Conservation (phyloP, 192 early-diverging fungal species). For the Coemansia sp. region DNA sequence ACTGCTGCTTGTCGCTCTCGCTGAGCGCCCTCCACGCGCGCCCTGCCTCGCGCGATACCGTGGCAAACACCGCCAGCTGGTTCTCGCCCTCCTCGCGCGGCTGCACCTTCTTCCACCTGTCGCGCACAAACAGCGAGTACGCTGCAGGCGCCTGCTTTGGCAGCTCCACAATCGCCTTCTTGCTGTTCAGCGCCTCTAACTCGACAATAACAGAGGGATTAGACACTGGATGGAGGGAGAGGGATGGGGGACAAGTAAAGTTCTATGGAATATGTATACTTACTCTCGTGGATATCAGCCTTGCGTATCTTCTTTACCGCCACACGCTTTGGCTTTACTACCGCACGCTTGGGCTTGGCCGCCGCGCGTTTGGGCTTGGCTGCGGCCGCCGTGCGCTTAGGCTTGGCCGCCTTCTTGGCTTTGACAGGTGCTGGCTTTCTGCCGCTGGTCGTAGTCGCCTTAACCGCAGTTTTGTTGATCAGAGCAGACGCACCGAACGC, state of each 20-base stretch:
- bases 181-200: neutral
- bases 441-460: neutral
- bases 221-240: too few relatives aligned
- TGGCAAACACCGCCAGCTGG: constrained; percentile 1
- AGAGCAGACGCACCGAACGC: neutral
- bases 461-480: constrained; percentile 10
- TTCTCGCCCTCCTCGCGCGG: neutral
- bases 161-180: constrained; percentile 3
- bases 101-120: neutral
- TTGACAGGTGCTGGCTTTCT: neutral
- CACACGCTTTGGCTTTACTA: constrained; percentile 1
- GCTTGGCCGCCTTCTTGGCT: constrained; percentile 9
- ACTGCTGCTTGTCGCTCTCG: constrained; percentile 8
- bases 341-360: neutral
- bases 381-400: neutral
- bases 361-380: neutral
- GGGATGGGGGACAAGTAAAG: neutral
- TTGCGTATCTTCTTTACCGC: neutral
- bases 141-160: constrained; percentile 10
- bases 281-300: constrained; percentile 29
- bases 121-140: constrained; percentile 20
- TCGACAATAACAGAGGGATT: neutral
- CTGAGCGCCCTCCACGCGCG: constrained; percentile 20
- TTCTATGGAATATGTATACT: neutral
- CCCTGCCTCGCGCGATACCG: constrained; percentile 9